Conservation (phyloP, 148 eudicot species). For the Gaultheria prostrata region DNA sequence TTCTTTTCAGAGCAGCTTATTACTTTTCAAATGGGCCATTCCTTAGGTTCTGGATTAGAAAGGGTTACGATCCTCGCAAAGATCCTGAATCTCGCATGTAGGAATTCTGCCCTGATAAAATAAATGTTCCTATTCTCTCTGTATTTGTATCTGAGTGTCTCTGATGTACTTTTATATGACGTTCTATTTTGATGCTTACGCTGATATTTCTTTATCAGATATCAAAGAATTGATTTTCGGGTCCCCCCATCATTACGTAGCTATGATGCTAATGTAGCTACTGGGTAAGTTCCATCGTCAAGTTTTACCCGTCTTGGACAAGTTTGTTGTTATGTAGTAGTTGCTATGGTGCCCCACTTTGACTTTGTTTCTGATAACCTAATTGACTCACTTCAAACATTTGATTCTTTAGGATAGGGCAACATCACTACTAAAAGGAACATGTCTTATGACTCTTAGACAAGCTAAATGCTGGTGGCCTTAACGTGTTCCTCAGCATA, state of each 20-base stretch:
- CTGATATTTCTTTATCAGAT: slow-evolving; percentile 44
- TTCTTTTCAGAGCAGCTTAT: slow-evolving; percentile 78
- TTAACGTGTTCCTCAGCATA: not conserved
- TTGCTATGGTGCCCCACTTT: not conserved
- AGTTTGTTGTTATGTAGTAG: not conserved
- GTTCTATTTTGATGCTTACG: slow-evolving; percentile 5
- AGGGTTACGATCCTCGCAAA: slow-evolving; percentile 98
- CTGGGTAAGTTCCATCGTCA: slow-evolving; percentile 48
- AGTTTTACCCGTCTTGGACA: not conserved
- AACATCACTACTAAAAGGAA: not conserved
- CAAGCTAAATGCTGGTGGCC: not conserved
- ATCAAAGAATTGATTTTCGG: slow-evolving; percentile 85
- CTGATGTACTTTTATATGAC: not conserved
- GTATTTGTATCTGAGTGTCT: not conserved
- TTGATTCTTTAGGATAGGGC: not conserved
- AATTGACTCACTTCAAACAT: not conserved
- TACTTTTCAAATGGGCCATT: slow-evolving; percentile 95
- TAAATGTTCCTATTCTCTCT: not conserved
- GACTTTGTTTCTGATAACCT: not conserved
- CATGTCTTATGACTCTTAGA: not conserved
- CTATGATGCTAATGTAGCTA: slow-evolving; percentile 42
- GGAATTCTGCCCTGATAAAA: slow-evolving; percentile 21
- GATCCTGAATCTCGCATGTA: slow-evolving; percentile 96
- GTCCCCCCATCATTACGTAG: slow-evolving; percentile 65
- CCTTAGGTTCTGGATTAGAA: slow-evolving; percentile 84